Base-by-base conservation (phyloP, 2,329 filamentous ascomycete species). In the Graphilbum fragrans region DNA sequence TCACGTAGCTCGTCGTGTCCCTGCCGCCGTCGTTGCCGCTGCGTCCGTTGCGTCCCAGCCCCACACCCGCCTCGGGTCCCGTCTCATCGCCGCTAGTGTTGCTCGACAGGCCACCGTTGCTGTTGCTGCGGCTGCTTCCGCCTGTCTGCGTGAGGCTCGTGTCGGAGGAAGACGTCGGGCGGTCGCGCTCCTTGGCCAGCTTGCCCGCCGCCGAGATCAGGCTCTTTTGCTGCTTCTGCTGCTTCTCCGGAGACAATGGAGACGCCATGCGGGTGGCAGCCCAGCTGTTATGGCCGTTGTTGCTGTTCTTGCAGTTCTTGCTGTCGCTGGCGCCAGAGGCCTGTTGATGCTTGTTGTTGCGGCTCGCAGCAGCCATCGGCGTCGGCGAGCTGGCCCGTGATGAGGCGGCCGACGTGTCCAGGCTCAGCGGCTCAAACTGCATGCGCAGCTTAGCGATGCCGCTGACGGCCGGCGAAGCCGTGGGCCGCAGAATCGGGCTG, bases 381-480 rank as follows among this genome's bases (percentile, higher is more conserved):
- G 58, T 55, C 21, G 45, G 46, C 3, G 76, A 70, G 36, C 41
- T 61, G 52, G 41, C 63, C 58, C 52, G 68, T 72, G 53, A 66
- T 69, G 50, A 60, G 70, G 49, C 65, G 6, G 54, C 50, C 20
- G 58, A 53, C 32, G 56, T 60, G 47, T 77, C 73, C 14, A 94
- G 66, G 53, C 74, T 84, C 41, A 95, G 65, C 3, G 80, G 77
- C 46, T 94, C 87, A 44, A 94, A 70, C 55, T 92, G 82, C 57
- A 81, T 69, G 56, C 86, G 86, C 53, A 95, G 66, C 52, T 81
- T 83, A 54, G 85, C 84, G 52, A 95, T 87, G 37, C 86, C 87
- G 45, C 82, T 80, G 23, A 78, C 54, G 38, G 64, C 68, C 11
- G 73, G 72, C 17, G 74, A 75, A 16, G 65, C 58, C 21, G 59